Evolutionary conservation across 768 basidiomycete species (phyloP).

Genomic region (Leccinum disarticulatum): DNA sequence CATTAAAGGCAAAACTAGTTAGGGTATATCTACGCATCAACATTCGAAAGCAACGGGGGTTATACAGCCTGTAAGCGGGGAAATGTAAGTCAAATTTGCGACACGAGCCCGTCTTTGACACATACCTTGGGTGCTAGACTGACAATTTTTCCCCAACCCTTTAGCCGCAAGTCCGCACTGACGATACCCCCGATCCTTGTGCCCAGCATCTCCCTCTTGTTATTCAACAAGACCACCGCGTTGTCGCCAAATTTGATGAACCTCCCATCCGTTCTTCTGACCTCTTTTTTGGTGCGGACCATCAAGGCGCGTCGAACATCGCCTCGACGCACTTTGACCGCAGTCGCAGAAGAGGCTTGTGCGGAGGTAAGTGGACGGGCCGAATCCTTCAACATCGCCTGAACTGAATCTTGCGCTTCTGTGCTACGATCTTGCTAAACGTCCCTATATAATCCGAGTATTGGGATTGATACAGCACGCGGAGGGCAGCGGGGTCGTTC

Average conservation of each 20-base stretch:
- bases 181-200: conserved; percentile 94
- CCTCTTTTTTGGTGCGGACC: conserved; percentile 87
- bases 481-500: conserved; percentile 51
- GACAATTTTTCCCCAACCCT: conserved; percentile 94
- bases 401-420: conserved; percentile 50
- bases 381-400: conserved; percentile 50
- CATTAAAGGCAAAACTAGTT: not conserved
- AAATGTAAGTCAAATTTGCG: not conserved
- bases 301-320: conserved; percentile 96
- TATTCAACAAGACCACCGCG: conserved; percentile 90
- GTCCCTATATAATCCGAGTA: conserved; percentile 52
- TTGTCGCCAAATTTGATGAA: conserved; percentile 94
- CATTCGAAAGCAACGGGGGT: not conserved
- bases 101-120: not conserved
- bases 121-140: conserved; percentile 77
- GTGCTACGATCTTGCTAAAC: conserved; percentile 46
- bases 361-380: conserved; percentile 52
- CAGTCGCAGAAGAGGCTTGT: conserved; percentile 65
- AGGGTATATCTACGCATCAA: conserved; percentile 16
- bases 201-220: conserved; percentile 94
- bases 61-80: conserved; percentile 18
- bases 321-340: conserved; percentile 88
- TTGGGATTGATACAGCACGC: conserved; percentile 49
- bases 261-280: conserved; percentile 85
- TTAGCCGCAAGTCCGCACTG: conserved; percentile 84